A percentile compares a stretch with the other conserved stretches of the same genome.
Evolutionary conservation across 495 filamentous ascomycete genomes (phyloP).

Genomic region (Cryomyces minteri): DNA sequence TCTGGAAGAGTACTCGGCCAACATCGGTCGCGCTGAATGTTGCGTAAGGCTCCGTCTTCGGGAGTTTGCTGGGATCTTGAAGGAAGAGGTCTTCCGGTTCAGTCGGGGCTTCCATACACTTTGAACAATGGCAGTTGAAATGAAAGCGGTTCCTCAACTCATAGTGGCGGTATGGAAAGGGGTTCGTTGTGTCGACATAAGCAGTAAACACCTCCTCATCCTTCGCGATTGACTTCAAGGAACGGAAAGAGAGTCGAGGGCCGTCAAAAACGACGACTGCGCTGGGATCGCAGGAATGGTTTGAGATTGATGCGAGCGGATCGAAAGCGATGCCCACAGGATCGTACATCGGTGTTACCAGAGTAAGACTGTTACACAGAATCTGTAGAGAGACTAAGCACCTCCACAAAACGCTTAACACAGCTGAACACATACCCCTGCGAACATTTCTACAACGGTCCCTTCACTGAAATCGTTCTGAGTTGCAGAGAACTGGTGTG

Average conservation of each 20-base stretch:
- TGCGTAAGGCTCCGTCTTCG: background rate
- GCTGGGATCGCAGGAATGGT: conserved; percentile 58
- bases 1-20: background rate
- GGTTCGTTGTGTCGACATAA: conserved; percentile 45
- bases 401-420: background rate
- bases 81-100: conserved; percentile 11
- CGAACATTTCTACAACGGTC: background rate
- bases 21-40: conserved; percentile 2
- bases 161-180: conserved; percentile 25
- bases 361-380: conserved; percentile 40
- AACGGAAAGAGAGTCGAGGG: conserved; percentile 19
- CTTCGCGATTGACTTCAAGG: conserved; percentile 26
- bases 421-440: background rate
- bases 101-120: conserved; percentile 24
- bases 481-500: conserved; percentile 30
- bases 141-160: conserved; percentile 41
- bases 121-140: conserved; percentile 44
- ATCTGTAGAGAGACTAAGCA: conserved; percentile 15
- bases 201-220: conserved; percentile 48
- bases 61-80: conserved; percentile 3
- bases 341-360: conserved; percentile 37
- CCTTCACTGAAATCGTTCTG: conserved; percentile 3
- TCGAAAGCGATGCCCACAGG: conserved; percentile 45
- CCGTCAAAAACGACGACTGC: conserved; percentile 44
- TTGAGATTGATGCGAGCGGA: conserved; percentile 35